Base-by-base conservation (phyloP, 2,329 filamentous ascomycete species). In the Penicillium sp. region DNA sequence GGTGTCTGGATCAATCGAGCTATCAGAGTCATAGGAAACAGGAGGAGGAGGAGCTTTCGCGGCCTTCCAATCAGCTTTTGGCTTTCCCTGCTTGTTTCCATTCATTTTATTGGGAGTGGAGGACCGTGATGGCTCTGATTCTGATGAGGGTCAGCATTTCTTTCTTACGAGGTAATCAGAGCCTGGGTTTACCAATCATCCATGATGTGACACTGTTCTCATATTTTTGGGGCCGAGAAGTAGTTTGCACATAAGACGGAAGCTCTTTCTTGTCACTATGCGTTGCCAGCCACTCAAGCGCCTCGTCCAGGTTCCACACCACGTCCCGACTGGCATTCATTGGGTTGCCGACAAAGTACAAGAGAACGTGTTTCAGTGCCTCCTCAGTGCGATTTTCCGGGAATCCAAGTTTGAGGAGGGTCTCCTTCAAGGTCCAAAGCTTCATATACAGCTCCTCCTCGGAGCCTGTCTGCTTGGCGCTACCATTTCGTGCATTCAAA, bases 251-350 rank as follows among this genome's bases (percentile, higher is more conserved):
- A 66, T 93, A 95, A 41, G 82, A 78, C 5, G 87, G 87, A 31
- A 92, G 76, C 59, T 91, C 85, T 1, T 83, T 80, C 54, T 78
- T 73, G 12, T 78, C 73, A 60, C 86, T 88, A 65, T 93, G 82
- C 56, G 88, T 76, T n/a, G 89, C 88, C 46, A 97, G 78, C 89
- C 90, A 95, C 60, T 96, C 89, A 18, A 98, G 69, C 24, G 88
- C 84, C 70, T 95, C 91, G 53, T 95, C 86, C 31, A 97, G 73
- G 8, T 91, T 90, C 88, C 89, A 95, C 12, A 90, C 80, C 38
- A 78, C 78, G 55, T 89, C 87, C 58, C 82, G 86, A 52, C 69
- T 75, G 18, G 74, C 72, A 9, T 52, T 63, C 20, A 74, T 63
- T 2, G 77, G 73, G 47, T 86, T 78, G 54, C 82, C 83, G 27